Base-by-base conservation (phyloP, 2,329 filamentous ascomycete genomes). In the Colletotrichum falcatum region DNA sequence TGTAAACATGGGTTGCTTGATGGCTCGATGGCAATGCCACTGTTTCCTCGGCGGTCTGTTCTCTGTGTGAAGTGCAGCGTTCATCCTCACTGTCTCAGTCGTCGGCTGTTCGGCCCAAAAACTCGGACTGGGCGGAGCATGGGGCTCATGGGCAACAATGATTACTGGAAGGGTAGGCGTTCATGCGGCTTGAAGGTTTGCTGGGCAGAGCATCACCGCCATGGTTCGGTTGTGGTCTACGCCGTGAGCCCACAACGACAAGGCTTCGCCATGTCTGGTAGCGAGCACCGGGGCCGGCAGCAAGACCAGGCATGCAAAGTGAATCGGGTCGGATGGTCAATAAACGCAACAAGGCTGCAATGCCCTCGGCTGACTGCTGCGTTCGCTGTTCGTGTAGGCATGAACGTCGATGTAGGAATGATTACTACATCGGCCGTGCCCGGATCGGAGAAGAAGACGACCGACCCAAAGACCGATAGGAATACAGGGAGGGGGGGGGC, bases 1-100 rank as follows among this genome's bases (percentile, higher is more conserved):
- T 69, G 26, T 48, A 48, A 55, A 70, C 59, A 63, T 33, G 69
- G 65, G 65, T 60, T 65, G 65, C 65, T 65, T 69, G 65, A 48
- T 54, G 55, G 53, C 20, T 70, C 44, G 46, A 53, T 48, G 46
- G 65, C 61, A 46, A 61, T 49, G 65, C 60, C 69, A 70, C 69
- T 55, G 65, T 54, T 28, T 66, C 37, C 30, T 49, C 7, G n/a
- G 65, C n/a, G 65, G 65, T 65, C 69, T 56, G 69, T 63, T 61
- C 69, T 58, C 65, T 16, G 58, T 28, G 23, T 62, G 51, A 67
- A 62, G 23, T 67, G 53, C 67, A 70, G 42, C 63, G 67, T 62
- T 62, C 58, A 67, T 67, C 64, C 65, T 42, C 51, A 28, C 35
- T 58, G 60, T 30, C 33, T 42, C 60, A 46, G 46, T 58, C 64